Conservation (phyloP, 2,329 filamentous ascomycete species). For the Pseudogymnoascus sp. region DNA sequence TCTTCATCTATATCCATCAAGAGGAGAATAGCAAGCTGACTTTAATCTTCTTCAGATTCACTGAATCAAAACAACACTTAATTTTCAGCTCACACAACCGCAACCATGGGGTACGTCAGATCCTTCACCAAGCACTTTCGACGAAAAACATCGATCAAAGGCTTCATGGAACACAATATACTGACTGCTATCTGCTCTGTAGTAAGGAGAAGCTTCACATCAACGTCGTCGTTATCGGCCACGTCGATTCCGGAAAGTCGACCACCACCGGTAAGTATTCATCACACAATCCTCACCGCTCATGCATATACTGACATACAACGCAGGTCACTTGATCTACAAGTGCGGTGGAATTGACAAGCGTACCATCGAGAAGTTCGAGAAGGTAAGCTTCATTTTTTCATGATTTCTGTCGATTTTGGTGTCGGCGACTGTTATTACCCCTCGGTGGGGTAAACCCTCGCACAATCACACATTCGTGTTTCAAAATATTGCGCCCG, state of each 20-base stretch:
- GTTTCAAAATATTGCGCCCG: conserved; percentile 16
- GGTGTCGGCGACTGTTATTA: conserved; percentile 23
- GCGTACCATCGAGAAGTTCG: conserved; percentile 99
- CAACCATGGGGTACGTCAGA: conserved; percentile 28
- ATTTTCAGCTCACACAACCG: conserved; percentile 17
- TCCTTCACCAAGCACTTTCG: conserved; percentile 14
- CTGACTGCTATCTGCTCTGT: conserved; percentile 25
- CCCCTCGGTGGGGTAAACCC: conserved; percentile 27
- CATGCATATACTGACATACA: conserved; percentile 25
- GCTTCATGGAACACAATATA: conserved; percentile 16
- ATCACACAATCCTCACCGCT: conserved; percentile 2
- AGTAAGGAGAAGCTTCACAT: conserved; percentile 97
- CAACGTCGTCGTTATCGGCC: conserved; percentile 98
- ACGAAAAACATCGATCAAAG: conserved; percentile 16
- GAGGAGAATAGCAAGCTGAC: conserved; percentile 4
- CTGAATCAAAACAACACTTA: conserved; percentile 6
- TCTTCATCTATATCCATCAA: neutral
- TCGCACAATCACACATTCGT: conserved; percentile 22
- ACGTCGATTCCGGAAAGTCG: conserved; percentile 99
- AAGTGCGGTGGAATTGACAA: conserved; percentile 99
- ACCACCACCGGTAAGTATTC: conserved; percentile 75
- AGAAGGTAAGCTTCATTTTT: conserved; percentile 67
- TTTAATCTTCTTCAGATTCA: conserved; percentile 3
- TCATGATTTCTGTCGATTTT: conserved; percentile 11
- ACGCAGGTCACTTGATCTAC: conserved; percentile 94